Evolutionary conservation across 202 grass and related monocot genomes (phyloP).

Genomic region (Cymbopogon flexuosus): DNA sequence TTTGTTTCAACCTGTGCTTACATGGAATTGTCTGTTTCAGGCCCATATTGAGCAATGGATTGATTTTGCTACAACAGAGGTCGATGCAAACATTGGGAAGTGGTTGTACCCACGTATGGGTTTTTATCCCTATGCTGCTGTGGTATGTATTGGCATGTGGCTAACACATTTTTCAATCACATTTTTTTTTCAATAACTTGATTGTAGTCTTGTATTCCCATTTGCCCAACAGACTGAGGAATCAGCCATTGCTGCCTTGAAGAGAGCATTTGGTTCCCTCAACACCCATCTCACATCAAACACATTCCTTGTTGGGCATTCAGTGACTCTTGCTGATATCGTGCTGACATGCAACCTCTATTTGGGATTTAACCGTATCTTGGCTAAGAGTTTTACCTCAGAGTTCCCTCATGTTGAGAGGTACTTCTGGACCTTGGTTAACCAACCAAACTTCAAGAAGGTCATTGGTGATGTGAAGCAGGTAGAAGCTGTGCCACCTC

Average conservation of each 20-base stretch:
- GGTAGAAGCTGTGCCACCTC: slow-evolving; percentile 44
- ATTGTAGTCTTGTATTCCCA: not conserved
- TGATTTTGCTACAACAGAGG: slow-evolving; percentile 57
- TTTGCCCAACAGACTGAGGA: slow-evolving; percentile 48
- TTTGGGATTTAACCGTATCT: slow-evolving; percentile 38
- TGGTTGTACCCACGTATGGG: slow-evolving; percentile 62
- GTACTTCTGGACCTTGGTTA: slow-evolving; percentile 89
- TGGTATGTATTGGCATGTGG: slow-evolving; percentile 30
- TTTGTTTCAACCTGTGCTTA: not conserved
- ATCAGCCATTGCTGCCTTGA: slow-evolving; percentile 44
- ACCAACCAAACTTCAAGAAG: slow-evolving; percentile 65
- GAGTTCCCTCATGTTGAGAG: slow-evolving; percentile 80
- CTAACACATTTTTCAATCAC: not conserved
- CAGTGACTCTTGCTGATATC: slow-evolving; percentile 75
- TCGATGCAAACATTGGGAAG: slow-evolving; percentile 51
- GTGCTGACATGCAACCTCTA: slow-evolving; percentile 80
- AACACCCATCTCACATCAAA: slow-evolving; percentile 63
- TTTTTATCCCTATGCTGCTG: slow-evolving; percentile 31
- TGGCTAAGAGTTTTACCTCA: slow-evolving; percentile 64
- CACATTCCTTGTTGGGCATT: slow-evolving; percentile 72
- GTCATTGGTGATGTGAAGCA: slow-evolving; percentile 66
- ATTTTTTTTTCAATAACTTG: not conserved
- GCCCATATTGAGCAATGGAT: slow-evolving; percentile 78
- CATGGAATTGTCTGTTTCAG: slow-evolving; percentile 28
- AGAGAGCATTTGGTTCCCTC: slow-evolving; percentile 62